Evolutionary conservation across 768 basidiomycete species (phyloP).

Genomic region (Tephrocybe sp.): DNA sequence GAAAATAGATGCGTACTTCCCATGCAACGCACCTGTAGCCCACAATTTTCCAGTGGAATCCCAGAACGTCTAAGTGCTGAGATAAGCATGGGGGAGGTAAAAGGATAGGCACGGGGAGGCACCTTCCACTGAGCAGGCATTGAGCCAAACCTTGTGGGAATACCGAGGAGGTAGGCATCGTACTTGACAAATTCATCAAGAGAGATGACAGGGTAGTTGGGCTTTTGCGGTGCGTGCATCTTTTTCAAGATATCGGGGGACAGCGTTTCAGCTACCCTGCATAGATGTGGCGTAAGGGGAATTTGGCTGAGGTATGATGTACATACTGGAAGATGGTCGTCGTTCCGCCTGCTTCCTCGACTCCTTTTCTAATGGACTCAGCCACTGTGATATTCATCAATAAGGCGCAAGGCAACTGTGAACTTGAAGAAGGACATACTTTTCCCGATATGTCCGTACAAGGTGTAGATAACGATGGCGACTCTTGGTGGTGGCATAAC

Average conservation of each 20-base stretch:
- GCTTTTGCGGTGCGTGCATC: slow-evolving; percentile 73
- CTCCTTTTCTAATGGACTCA: slow-evolving; percentile 45
- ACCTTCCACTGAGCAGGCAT: slow-evolving; percentile 85
- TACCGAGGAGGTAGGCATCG: slow-evolving; percentile 75
- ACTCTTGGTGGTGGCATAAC: slow-evolving; percentile 51
- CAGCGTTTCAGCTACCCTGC: slow-evolving; percentile 78
- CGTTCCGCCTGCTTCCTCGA: slow-evolving; percentile 46
- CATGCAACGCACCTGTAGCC: slow-evolving; percentile 55
- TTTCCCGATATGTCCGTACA: slow-evolving; percentile 73
- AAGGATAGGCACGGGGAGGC: not conserved
- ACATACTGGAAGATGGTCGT: slow-evolving; percentile 56
- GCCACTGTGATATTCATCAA: slow-evolving; percentile 46
- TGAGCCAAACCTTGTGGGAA: slow-evolving; percentile 79
- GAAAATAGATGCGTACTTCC: slow-evolving; percentile 77
- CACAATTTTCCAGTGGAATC: slow-evolving; percentile 73
- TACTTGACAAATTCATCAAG: slow-evolving; percentile 50
- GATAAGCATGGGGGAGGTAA: not conserved
- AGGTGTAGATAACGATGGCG: slow-evolving; percentile 70
- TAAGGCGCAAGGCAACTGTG: not conserved
- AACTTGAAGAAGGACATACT: slow-evolving; percentile 37
- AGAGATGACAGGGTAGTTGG: slow-evolving; percentile 64
- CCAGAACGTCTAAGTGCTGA: slow-evolving; percentile 59
- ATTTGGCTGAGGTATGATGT: not conserved
- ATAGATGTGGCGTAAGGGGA: not conserved
- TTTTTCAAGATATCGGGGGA: slow-evolving; percentile 58